A percentile compares a stretch with the other conserved stretches of the same genome.
phyloP scores from a whole-genome alignment of 2,329 filamentous ascomycete species.

The Byssothecium circinans region DNA sequence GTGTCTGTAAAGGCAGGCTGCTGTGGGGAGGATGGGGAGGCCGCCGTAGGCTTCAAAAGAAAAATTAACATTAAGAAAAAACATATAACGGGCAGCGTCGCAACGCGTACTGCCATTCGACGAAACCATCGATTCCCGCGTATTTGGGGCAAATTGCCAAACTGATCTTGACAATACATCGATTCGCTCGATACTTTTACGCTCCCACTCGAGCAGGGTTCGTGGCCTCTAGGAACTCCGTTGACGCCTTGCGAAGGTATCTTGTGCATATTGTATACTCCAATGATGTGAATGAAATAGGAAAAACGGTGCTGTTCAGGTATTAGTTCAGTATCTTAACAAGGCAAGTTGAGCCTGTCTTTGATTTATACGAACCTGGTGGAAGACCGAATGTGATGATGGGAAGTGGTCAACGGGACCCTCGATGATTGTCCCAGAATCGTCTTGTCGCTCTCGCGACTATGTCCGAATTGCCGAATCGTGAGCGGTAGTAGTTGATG shows the following conservation, averaged over 20 bases:
- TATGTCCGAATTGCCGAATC: slow-evolving; percentile 59
- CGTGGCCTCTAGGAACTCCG: slow-evolving; percentile 20
- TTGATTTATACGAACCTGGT: slow-evolving; percentile 11
- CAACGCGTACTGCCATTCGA: slow-evolving; percentile 14
- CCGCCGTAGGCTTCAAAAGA: slow-evolving; percentile 29
- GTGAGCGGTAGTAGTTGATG: slow-evolving; percentile 79
- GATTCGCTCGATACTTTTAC: slow-evolving; percentile 14
- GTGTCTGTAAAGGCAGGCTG: slow-evolving; percentile 15
- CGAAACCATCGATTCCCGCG: slow-evolving; percentile 13
- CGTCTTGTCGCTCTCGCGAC: slow-evolving; percentile 57
- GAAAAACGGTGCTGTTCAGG: background rate
- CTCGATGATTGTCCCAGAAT: slow-evolving; percentile 57
- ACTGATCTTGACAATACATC: slow-evolving; percentile 24
- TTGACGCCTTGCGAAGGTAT: slow-evolving; percentile 36
- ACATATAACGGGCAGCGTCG: slow-evolving; percentile 22
- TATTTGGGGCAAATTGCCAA: slow-evolving; percentile 8
- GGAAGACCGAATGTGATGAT: background rate
- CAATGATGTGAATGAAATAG: slow-evolving; percentile 8
- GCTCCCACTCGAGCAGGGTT: slow-evolving; percentile 13
- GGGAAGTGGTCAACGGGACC: slow-evolving; percentile 18
- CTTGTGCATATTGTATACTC: slow-evolving; percentile 12
- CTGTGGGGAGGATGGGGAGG: slow-evolving; percentile 18
- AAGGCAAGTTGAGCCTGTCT: background rate
- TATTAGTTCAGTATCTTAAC: background rate
- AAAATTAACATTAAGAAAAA: slow-evolving; percentile 40